phyloP scores from a whole-genome alignment of 2,329 filamentous ascomycete genomes.

The Alternaria consortialis region DNA sequence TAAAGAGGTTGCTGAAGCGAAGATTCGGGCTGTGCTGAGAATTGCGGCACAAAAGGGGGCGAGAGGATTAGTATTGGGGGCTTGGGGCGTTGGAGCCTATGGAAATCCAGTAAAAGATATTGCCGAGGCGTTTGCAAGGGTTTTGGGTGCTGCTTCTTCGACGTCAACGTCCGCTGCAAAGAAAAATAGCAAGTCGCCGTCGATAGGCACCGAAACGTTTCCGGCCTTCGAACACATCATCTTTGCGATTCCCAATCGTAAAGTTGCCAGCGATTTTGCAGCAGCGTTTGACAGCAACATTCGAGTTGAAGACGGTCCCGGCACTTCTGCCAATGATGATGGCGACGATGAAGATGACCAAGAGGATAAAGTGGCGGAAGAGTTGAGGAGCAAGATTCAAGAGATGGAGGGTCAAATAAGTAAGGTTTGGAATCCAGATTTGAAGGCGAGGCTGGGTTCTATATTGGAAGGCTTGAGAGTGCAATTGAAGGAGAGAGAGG shows the following conservation, averaged over 20 bases:
- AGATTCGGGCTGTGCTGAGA: constrained; percentile 67
- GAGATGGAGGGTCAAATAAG: constrained; percentile 48
- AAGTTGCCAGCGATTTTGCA: constrained; percentile 63
- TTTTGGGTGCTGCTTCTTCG: constrained; percentile 19
- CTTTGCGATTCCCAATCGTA: constrained; percentile 66
- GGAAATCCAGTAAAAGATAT: constrained; percentile 69
- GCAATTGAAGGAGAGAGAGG: constrained; percentile 37
- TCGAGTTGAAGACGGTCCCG: constrained; percentile 50
- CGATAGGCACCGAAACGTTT: constrained; percentile 50
- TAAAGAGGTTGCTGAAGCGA: constrained; percentile 60
- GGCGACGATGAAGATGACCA: constrained; percentile 42
- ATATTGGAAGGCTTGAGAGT: constrained; percentile 44
- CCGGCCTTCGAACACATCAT: constrained; percentile 61
- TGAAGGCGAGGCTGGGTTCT: constrained; percentile 41
- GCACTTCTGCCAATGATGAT: constrained; percentile 38
- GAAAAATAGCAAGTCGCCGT: constrained; percentile 26
- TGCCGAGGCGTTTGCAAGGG: constrained; percentile 63
- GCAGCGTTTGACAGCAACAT: constrained; percentile 57
- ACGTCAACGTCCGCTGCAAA: constrained; percentile 29
- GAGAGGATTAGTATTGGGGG: constrained; percentile 65
- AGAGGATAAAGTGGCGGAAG: constrained; percentile 35
- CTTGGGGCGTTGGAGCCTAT: constrained; percentile 72
- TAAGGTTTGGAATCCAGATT: constrained; percentile 46
- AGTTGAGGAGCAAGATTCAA: constrained; percentile 45
- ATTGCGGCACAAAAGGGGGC: constrained; percentile 57